Conservation (phyloP, 2,329 filamentous ascomycete genomes). For the Bipolaris sorokiniana region DNA sequence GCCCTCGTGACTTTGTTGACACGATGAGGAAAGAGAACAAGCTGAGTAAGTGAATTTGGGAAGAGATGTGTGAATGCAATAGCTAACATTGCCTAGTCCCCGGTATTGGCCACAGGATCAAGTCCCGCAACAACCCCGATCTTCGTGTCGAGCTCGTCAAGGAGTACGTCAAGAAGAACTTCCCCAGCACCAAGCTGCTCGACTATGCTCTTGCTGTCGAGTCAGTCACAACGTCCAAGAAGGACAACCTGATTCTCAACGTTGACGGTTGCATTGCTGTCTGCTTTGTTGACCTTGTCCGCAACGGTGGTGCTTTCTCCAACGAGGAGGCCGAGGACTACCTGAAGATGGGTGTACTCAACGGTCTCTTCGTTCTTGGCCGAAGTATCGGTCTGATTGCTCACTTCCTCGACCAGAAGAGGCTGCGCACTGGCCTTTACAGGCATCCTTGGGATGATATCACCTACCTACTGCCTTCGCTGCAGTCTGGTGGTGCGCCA, state of each 20-base stretch:
- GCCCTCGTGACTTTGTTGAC: slow-evolving; percentile 98
- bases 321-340: slow-evolving; percentile 98
- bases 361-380: slow-evolving; percentile 98
- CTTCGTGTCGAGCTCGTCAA: slow-evolving; percentile 99
- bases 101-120: slow-evolving; percentile 98
- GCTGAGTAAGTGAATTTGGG: slow-evolving; percentile 68
- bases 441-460: slow-evolving; percentile 82
- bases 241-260: slow-evolving; percentile 99
- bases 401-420: slow-evolving; percentile 99
- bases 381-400: slow-evolving; percentile 98
- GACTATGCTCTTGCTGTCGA: slow-evolving; percentile 98
- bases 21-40: slow-evolving; percentile 99
- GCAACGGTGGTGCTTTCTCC: slow-evolving; percentile 97
- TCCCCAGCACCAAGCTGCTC: slow-evolving; percentile 96
- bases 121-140: slow-evolving; percentile 99
- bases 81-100: slow-evolving; percentile 65
- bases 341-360: slow-evolving; percentile 97
- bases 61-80: background rate
- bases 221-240: slow-evolving; percentile 98
- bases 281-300: slow-evolving; percentile 96
- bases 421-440: slow-evolving; percentile 97
- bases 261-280: slow-evolving; percentile 98
- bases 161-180: slow-evolving; percentile 97
- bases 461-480: slow-evolving; percentile 51
- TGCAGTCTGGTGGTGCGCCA: slow-evolving; percentile 45